Base-by-base conservation (phyloP, 352 stramenopile species). In the Globisporangium paddicum region DNA sequence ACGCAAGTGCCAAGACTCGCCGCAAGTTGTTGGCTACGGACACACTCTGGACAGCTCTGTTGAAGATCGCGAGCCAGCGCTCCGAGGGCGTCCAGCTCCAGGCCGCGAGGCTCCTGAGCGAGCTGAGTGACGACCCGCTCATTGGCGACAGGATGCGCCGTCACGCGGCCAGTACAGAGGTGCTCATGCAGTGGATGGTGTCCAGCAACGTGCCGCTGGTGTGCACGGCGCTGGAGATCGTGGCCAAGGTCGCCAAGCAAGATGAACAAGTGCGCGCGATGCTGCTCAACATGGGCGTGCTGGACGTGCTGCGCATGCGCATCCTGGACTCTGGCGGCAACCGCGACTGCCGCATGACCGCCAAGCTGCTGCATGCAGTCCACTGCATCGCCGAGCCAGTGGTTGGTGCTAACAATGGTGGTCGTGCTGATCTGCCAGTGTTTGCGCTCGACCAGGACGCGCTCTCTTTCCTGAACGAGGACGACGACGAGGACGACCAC, bases 391-490 rank as follows among this genome's bases (percentile, higher is more conserved):
- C 79, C 0, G 59, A 68, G 9, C 72, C 70, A 11, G 32, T 47
- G 3, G 16, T n/a, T n/a, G n/a, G n/a, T n/a, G 28, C 28, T 32
- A 6, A 32, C 28, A 7, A 32, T 32, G 28, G 28, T 32, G 28
- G 6, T 32, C 28, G 28, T 8, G 26, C 47, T 35, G 16, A 11
- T n/a, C 5, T 16, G 13, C 9, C 14, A 23, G 55, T 4, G 41
- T 82, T 80, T 49, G 64, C 71, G 9, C 52, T 92, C 19, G 77
- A 92, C 44, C 65, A 48, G 19, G 72, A 85, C 50, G 68, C 82
- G 21, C 67, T 92, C 7, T 87, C 82, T 5, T 90, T 87, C 45
- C 58, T 87, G n/a, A 63, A 69, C 30, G 72, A 82, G 28, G 68
- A 67, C 1, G 67, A 80, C 26, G 71, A 87, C 23, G 25, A 23